Evolutionary conservation across 2,329 filamentous ascomycete species (phyloP), one percentile per base, ranked within the genome.

Genomic region (Aspergillus quadrilineatus): DNA sequence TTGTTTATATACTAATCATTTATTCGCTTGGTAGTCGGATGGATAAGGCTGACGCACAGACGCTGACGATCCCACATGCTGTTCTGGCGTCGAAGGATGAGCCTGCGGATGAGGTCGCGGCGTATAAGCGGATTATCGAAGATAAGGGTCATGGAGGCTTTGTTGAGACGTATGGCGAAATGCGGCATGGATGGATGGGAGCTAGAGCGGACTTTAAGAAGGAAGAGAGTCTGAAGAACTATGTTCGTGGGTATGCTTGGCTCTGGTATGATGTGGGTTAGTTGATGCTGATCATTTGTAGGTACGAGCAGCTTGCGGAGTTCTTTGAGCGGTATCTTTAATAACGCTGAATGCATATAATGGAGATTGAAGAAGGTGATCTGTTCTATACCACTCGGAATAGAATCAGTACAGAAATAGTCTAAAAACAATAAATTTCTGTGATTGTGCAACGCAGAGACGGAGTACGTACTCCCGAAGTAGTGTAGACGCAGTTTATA

Each of bases 181-280:
- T 88, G 79, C 80, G 86, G 67, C 87, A 90, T 72, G 87, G 87
- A 44, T 90, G 86, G 86, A 90, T 89, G 87, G 85, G 84, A 1
- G 86, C 87, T 1, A 81, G 86, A 28, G 79, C 82, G 0, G 75
- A 89, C 65, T 74, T 89, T 30, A 76, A 79, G 34, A 76, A 87
- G 46, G 73, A 78, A 48, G 74, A 73, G 43, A 79, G 78, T 42
- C 81, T 85, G 67, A 83, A 81, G 71, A 80, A 82, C 62, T 86
- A 87, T 74, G 87, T 86, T 60, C 77, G 78, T 46, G 80, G 86
- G 46, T 69, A 64, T 15, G 4, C 12, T 6, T 7, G 4, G 22
- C 39, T 28, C 15, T 0, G 2, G 15, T 29, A n/a, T 34, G 6
- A 15, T 1, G 12, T 7, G 39, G 15, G 4, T 50, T 56, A 28